Percentiles rank a stretch among this genome's conserved stretches.
Conservation (phyloP, 176 grass and related monocot species). For the Oryza coarctata region DNA sequence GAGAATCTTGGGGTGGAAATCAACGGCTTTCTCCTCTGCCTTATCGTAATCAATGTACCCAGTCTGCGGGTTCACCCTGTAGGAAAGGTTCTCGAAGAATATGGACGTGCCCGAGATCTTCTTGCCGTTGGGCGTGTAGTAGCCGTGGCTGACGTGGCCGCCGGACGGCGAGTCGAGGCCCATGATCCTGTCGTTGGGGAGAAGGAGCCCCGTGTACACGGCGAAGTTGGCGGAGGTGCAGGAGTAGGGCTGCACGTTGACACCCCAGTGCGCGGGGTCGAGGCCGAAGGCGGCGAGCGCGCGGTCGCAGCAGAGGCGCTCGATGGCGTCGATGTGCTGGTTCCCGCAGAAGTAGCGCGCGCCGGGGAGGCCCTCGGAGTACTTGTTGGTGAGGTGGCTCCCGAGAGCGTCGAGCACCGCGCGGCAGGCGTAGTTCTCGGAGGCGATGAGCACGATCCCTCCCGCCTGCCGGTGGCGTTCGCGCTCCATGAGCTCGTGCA, state of each 20-base stretch:
- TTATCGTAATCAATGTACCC: constrained; percentile 94
- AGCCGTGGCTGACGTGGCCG: constrained; percentile 98
- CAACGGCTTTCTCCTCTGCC: constrained; percentile 76
- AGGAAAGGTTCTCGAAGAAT: constrained; percentile 91
- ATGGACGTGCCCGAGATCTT: constrained; percentile 92
- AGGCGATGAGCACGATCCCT: constrained; percentile 92
- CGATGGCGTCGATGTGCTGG: constrained; percentile 89
- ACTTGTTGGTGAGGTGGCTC: constrained; percentile 99
- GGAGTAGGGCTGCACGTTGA: constrained; percentile 92
- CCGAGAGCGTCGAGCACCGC: constrained; percentile 90
- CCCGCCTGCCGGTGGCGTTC: constrained; percentile 75
- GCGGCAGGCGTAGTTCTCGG: constrained; percentile 96
- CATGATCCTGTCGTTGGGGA: constrained; percentile 91
- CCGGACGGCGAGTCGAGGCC: constrained; percentile 86
- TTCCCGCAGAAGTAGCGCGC: constrained; percentile 86
- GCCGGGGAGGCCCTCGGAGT: constrained; percentile 81
- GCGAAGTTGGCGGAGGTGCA: constrained; percentile 96
- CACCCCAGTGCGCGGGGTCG: constrained; percentile 73
- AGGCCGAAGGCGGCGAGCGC: constrained; percentile 72
- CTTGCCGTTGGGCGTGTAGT: constrained; percentile 82
- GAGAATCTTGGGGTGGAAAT: constrained; percentile 95
- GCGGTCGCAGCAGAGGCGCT: constrained; percentile 71
- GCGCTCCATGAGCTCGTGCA: constrained; percentile 75
- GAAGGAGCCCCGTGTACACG: constrained; percentile 82
- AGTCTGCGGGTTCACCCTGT: constrained; percentile 92